Conservation (phyloP, 805 yeast genomes). For the Candida ulmi region DNA sequence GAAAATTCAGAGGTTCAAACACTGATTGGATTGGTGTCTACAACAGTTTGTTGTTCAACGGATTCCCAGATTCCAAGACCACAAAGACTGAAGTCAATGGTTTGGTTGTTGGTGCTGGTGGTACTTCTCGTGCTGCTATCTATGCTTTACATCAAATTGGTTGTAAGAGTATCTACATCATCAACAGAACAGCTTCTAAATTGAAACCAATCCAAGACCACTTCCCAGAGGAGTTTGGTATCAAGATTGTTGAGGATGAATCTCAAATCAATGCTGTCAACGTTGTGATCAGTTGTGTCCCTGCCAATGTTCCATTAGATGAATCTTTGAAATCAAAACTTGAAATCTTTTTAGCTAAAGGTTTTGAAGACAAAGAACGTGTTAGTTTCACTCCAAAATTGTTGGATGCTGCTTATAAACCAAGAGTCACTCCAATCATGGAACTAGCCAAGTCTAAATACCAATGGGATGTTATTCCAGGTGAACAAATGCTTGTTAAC, state of each 20-base stretch:
- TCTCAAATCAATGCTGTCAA: constrained; percentile 46
- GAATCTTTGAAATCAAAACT: constrained; percentile 40
- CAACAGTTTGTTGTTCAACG: constrained; percentile 57
- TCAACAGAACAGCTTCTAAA: constrained; percentile 74
- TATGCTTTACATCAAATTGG: constrained; percentile 81
- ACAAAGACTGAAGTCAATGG: constrained; percentile 43
- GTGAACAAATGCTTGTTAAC: constrained; percentile 85
- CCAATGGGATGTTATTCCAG: constrained; percentile 82
- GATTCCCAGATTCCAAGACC: constrained; percentile 40
- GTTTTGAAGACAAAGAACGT: constrained; percentile 24
- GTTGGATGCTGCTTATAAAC: constrained; percentile 94
- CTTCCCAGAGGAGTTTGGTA: constrained; percentile 57
- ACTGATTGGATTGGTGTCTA: constrained; percentile 94
- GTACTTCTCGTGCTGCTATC: constrained; percentile 93
- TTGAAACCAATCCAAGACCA: constrained; percentile 49
- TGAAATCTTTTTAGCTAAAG: constrained; percentile 40
- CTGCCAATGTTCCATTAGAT: constrained; percentile 73
- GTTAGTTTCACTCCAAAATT: constrained; percentile 47
- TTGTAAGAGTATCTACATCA: constrained; percentile 65
- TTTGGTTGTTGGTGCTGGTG: constrained; percentile 93
- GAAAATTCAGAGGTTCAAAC: constrained; percentile 70
- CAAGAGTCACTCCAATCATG: constrained; percentile 84
- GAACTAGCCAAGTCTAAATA: constrained; percentile 54
- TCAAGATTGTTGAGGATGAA: constrained; percentile 47
- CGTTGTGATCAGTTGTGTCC: constrained; percentile 73